Evolutionary conservation across 2,329 filamentous ascomycete species (phyloP), one percentile per base, ranked within the genome.

Genomic region (Verticillium albo-atrum): DNA sequence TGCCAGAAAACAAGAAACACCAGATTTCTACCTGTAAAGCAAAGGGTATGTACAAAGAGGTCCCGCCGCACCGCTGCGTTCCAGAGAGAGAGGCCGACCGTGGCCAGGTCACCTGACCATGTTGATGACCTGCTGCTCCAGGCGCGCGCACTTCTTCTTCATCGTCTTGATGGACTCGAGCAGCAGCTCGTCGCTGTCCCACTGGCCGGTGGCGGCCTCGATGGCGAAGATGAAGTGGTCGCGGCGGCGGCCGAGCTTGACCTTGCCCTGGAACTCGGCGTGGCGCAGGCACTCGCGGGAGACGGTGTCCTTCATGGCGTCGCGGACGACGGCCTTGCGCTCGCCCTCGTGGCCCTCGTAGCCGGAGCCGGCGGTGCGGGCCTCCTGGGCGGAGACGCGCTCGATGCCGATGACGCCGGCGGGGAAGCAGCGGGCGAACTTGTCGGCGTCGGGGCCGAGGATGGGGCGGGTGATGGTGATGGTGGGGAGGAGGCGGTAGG

Each of bases 161-260:
- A 99, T 77, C 66, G 92, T 80, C 77, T 89, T 90, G 56, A 99
- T 84, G 28, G 91, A 88, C 77, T 98, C 92, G 59, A 99, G 76
- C 79, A 99, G 98, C 64, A 99, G 81, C 75, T 92, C 88, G 68
- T 98, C 94, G 71, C 92, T 97, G 61, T 95, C 89, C 80, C 92
- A 96, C 77, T 99, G 95, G 6, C 95, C 96, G 0, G 92, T 89
- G 79, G 93, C 97, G 79, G 93, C 97, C 81, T 99, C 95, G 35
- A 99, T 83, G 58, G 87, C 89, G 81, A 95, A 99, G 75, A 99
- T 98, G 75, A 99, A 99, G 78, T 99, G 96, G 74, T 99, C 95
- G 65, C 92, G 83, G 68, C 92, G 81, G 58, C 96, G 84, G 51
- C 95, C 95, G 32, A 99, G 85, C 80, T 92, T 93, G 64, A 99